Base-by-base conservation (phyloP, 805 yeast genomes). In the Yamadazyma olivae region DNA sequence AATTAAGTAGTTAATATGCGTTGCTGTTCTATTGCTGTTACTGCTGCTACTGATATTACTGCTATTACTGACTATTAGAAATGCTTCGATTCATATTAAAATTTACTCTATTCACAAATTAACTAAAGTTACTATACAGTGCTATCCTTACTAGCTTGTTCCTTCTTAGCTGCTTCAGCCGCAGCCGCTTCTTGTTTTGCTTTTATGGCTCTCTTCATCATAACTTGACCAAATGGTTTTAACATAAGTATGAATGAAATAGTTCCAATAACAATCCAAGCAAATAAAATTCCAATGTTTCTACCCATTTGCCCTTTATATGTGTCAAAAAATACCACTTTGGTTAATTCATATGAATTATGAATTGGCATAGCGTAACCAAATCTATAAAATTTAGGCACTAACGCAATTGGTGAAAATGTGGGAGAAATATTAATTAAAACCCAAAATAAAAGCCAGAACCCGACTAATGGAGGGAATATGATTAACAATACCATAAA, bases 381-480 rank as follows among this genome's bases (percentile, higher is more conserved):
- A 54, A 71, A 79, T 38, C 81, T 60, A 59, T 64, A 83, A 44
- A 84, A 68, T n/a, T 54, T 44, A 4, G 81, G 76, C 20, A 72
- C 65, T 36, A 82, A 58, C 2, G 74, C 84, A 49, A 83, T 54
- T 6, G 90, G 82, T 9, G 78, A 59, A 50, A 83, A 83, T 0
- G 88, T 75, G 17, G 89, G 80, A 2, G 89, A 63, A 34, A 83
- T 77, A 52, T 85, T 85, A 21, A 70, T 30, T 40, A 85, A 71
- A 41, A 83, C 89, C 75, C 85, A 83, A 40, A 74, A 67, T 44
- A 83, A 63, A 48, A 85, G 53, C 88, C 90, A 83, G 49, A 82
- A 75, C 0, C 90, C 89, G 32, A 81, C 45, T 35, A 71, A 47
- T 19, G 88, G 87, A 1, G 93, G 91, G 33, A 69, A 67, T 12